Evolutionary conservation across 257 asterid species (phyloP), one percentile per base, ranked within the genome.

Genomic region (Buddleja alternifolia): DNA sequence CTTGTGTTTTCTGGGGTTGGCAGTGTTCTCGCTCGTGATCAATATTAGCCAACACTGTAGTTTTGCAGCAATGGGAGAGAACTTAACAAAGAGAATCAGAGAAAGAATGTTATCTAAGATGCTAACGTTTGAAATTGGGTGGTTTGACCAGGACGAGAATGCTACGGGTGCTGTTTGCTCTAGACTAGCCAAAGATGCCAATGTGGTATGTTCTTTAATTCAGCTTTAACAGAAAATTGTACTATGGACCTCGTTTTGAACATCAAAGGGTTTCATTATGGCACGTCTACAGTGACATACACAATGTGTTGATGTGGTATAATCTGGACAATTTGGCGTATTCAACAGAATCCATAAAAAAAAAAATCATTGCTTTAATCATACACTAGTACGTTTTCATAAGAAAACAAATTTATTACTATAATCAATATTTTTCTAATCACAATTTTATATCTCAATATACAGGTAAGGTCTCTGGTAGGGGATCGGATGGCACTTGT

Each of bases 61-160:
- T 63, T 86, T 86, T 75, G 89, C 87, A 10, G 82, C 87, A 63
- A 86, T 86, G 92, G 92, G 92, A 20, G 92, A 86, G 65, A 15
- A 76, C 45, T 67, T 86, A 80, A 86, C 92, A 12, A 86, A 77
- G 65, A 81, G 92, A 69, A 75, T 86, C 25, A 77, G 92, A 50
- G 87, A 83, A 74, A 73, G 79, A 47, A 81, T 86, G 87, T 58
- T 86, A 40, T 79, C 89, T 9, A 86, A 86, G 81, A 83, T 86
- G 58, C 87, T 86, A 45, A 83, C 86, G 8, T 86, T 86, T 40
- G 92, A 86, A 81, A 71, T 83, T 4, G 89, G 85, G 10, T 86
- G 92, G 92, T 86, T 83, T 44, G 92, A 86, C 63, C 69, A 71
- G 69, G 86, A 86, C 10, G 85, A 86, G 73, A 83, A 86, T 77